A percentile compares a stretch with the other conserved stretches of the same genome.
These are phyloP conservation scores for Cenchrus purpureus DNA, from an alignment of 176 grass and related monocot species.

Conservation along the genomic window DNA sequence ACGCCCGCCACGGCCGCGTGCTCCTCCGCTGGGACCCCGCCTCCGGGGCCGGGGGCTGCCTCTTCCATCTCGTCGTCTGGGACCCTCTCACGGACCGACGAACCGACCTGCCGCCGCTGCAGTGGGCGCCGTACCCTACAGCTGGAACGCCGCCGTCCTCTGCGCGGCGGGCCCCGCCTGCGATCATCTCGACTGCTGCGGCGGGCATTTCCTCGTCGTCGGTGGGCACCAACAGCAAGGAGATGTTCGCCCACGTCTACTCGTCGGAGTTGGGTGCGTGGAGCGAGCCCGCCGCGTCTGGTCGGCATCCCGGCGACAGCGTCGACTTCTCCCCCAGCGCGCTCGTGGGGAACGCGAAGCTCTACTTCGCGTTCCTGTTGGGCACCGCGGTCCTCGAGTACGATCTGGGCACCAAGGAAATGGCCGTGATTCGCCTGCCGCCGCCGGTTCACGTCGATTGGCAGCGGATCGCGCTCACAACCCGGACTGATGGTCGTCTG, in stretches of 20 bases:
- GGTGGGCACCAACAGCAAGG: background rate
- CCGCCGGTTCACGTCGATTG: background rate
- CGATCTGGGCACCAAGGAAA: background rate
- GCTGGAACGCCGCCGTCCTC: conserved; percentile 24
- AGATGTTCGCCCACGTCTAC: conserved; percentile 13
- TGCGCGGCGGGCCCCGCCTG: background rate
- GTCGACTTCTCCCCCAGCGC: background rate
- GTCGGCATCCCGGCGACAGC: too few relatives aligned
- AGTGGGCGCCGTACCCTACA: background rate
- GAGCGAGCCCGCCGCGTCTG: too few relatives aligned
- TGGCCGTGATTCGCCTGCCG: background rate
- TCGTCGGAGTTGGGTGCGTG: background rate
- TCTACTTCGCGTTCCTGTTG: background rate
- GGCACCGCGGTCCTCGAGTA: background rate
- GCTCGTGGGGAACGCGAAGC: background rate
- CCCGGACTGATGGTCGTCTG: background rate
- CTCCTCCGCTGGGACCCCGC: background rate
- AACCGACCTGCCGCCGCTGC: background rate
- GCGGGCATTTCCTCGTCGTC: conserved; percentile 16
- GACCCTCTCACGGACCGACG: background rate
- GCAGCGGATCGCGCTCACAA: background rate
- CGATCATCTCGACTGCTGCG: conserved; percentile 20
- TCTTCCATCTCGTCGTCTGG: background rate
- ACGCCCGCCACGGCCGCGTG: conserved; percentile 33
- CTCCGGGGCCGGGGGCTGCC: background rate